Conservation (phyloP, 2,329 filamentous ascomycete species). For the Atkinsonella hypoxylon region DNA sequence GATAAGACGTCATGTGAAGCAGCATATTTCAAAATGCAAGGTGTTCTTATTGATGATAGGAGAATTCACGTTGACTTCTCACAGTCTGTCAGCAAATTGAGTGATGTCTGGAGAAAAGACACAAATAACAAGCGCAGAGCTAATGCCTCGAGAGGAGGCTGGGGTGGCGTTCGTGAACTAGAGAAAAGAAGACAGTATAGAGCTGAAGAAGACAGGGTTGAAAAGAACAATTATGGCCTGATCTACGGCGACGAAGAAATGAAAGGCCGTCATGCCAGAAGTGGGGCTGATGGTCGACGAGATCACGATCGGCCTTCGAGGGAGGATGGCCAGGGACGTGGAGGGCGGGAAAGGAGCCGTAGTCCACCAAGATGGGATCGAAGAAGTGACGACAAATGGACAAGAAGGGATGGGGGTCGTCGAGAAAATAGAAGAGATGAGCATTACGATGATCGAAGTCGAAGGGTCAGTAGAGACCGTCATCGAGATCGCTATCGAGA, state of each 20-base stretch:
- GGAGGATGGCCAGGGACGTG: not conserved
- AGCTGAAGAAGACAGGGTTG: constrained; percentile 40
- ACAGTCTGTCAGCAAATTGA: constrained; percentile 81
- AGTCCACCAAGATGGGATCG: constrained; percentile 24
- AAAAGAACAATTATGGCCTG: constrained; percentile 55
- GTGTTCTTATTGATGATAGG: constrained; percentile 90
- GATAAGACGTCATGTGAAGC: constrained; percentile 87
- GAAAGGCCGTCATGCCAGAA: constrained; percentile 35
- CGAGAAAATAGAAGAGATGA: constrained; percentile 14
- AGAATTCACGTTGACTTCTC: constrained; percentile 98
- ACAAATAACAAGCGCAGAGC: constrained; percentile 68
- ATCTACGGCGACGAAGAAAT: constrained; percentile 68
- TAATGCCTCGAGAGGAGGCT: constrained; percentile 55
- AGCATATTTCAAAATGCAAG: constrained; percentile 98
- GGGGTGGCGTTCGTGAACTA: constrained; percentile 77
- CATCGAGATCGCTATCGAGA: constrained; percentile 5
- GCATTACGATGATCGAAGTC: constrained; percentile 8
- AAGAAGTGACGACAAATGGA: constrained; percentile 4
- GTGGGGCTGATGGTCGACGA: constrained; percentile 17
- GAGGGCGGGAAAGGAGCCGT: constrained; percentile 21
- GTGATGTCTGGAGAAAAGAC: constrained; percentile 76
- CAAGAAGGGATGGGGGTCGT: constrained; percentile 16
- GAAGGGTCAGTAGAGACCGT: constrained; percentile 5
- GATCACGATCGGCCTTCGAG: constrained; percentile 11
- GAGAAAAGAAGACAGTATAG: constrained; percentile 89